These are phyloP conservation scores for Xylaria sp. DNA, from an alignment of 2,329 filamentous ascomycete species.

Conservation along the genomic window DNA sequence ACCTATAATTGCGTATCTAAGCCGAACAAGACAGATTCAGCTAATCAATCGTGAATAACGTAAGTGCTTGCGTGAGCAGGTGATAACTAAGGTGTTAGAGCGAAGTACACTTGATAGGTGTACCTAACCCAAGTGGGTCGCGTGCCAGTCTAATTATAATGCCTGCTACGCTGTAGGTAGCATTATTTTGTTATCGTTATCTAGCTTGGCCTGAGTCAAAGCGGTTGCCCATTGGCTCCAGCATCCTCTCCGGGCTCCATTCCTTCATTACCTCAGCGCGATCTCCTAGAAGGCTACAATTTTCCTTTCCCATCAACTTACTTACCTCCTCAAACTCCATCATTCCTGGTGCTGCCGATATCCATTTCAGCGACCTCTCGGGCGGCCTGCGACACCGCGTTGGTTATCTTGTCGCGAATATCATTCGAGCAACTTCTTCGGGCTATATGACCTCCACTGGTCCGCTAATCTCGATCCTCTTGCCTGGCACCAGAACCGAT, in stretches of 20 bases:
- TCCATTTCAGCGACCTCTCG: neutral
- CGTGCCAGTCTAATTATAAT: neutral
- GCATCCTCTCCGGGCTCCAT: constrained; percentile 31
- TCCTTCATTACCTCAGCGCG: constrained; percentile 34
- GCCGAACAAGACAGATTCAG: neutral
- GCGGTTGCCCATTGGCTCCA: constrained; percentile 39
- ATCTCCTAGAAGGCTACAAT: constrained; percentile 36
- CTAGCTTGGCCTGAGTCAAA: constrained; percentile 6
- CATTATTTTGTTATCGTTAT: constrained; percentile 27
- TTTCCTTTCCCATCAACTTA: constrained; percentile 36
- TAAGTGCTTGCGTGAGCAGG: neutral
- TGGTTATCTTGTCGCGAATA: neutral
- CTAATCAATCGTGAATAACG: neutral
- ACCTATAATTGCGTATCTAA: too few relatives aligned
- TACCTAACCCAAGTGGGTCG: neutral
- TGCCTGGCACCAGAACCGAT: neutral
- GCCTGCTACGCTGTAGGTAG: neutral
- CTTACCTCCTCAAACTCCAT: constrained; percentile 18
- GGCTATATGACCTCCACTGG: neutral
- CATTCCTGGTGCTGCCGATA: constrained; percentile 13
- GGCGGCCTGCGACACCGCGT: neutral
- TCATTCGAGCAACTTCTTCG: neutral
- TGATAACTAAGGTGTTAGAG: too few relatives aligned
- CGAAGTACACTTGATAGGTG: too few relatives aligned
- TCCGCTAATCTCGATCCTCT: constrained; percentile 16